Conservation (phyloP, 2,329 filamentous ascomycete species). For the Neofusicoccum umdonicola region DNA sequence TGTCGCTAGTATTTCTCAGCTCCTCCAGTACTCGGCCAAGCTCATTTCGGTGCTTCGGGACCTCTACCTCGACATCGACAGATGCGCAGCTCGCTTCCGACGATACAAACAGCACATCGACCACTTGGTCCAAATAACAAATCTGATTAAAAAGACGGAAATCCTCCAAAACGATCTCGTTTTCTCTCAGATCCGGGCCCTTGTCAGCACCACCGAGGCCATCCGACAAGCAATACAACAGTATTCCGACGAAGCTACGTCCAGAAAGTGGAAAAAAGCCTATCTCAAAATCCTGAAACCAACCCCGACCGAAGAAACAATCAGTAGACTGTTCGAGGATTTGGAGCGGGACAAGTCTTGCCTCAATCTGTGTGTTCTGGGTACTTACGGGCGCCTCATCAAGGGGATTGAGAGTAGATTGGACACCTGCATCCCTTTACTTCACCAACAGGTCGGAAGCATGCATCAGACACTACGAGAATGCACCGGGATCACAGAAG, state of each 20-base stretch:
- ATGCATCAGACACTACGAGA: not conserved
- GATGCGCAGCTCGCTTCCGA: not conserved
- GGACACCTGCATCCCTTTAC: not conserved
- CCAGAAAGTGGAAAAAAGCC: not conserved
- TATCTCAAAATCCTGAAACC: not conserved
- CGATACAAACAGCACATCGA: not conserved
- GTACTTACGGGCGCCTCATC: not conserved
- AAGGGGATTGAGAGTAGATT: not conserved
- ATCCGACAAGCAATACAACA: not conserved
- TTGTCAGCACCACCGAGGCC: not conserved
- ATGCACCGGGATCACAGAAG: not conserved
- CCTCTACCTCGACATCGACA: not conserved
- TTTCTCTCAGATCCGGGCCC: not conserved
- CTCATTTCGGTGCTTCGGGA: not conserved
- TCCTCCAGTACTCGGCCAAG: not conserved
- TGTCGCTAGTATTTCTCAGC: not conserved
- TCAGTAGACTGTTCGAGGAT: not conserved
- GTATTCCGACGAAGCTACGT: not conserved
- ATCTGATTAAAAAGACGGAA: not conserved
- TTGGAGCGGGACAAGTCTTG: not conserved
- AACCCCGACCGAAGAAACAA: not conserved
- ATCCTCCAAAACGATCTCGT: not conserved
- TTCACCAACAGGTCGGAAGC: not conserved
- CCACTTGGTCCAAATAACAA: not conserved
- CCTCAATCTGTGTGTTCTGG: not conserved